A percentile compares a stretch with the other conserved stretches of the same genome.
Conservation (phyloP, 768 basidiomycete genomes). For the Pisolithus tinctorius region DNA sequence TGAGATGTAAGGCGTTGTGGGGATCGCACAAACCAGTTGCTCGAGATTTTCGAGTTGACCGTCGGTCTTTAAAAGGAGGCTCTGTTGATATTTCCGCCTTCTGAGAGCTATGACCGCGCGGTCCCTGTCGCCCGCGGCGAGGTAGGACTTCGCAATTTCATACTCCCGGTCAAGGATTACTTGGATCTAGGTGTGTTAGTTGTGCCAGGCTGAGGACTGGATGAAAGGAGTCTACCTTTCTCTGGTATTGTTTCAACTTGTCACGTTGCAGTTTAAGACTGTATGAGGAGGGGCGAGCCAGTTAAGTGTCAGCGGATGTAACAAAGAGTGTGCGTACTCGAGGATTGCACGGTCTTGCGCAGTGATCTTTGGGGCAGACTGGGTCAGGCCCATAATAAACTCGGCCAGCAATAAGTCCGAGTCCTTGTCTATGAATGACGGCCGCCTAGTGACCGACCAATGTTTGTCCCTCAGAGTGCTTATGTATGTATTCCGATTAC, state of each 20-base stretch:
- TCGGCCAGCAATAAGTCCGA: not conserved
- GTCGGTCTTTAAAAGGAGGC: slow-evolving; percentile 82
- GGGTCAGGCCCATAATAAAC: slow-evolving; percentile 54
- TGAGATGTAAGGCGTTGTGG: not conserved
- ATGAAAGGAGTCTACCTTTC: slow-evolving; percentile 50
- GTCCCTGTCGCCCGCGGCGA: slow-evolving; percentile 78
- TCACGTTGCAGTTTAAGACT: slow-evolving; percentile 96
- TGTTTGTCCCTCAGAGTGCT: too few relatives aligned
- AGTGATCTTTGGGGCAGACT: slow-evolving; percentile 84
- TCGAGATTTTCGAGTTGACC: slow-evolving; percentile 83
- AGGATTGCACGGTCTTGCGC: slow-evolving; percentile 91
- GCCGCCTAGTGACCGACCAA: too few relatives aligned
- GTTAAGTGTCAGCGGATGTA: slow-evolving; percentile 14
- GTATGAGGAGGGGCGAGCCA: slow-evolving; percentile 5
- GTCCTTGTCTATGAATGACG: too few relatives aligned
- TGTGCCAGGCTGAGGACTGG: not conserved
- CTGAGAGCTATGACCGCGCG: slow-evolving; percentile 84
- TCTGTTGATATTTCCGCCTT: slow-evolving; percentile 90
- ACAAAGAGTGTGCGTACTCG: slow-evolving; percentile 54
- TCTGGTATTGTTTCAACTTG: slow-evolving; percentile 93
- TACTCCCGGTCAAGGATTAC: slow-evolving; percentile 80
- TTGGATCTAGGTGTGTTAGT: slow-evolving; percentile 58
- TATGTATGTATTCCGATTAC: too few relatives aligned
- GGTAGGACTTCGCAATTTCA: slow-evolving; percentile 78
- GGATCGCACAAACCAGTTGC: slow-evolving; percentile 56